Evolutionary conservation across 2,329 filamentous ascomycete genomes (phyloP).

Genomic region (Penicillium sp.): DNA sequence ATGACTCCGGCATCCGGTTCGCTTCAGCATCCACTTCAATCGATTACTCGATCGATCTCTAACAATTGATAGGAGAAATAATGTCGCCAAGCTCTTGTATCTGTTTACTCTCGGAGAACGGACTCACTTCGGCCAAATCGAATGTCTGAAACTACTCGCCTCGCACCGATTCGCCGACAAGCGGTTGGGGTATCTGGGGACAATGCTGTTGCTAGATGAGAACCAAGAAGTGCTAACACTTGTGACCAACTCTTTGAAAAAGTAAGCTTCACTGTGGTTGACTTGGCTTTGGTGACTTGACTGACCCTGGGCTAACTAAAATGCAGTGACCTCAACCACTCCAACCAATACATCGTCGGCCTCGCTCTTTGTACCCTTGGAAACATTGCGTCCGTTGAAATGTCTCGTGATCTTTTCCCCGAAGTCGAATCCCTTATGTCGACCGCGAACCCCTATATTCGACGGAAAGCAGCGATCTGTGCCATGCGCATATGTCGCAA

Average conservation of each 20-base stretch:
- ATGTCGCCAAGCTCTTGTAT: constrained; percentile 96
- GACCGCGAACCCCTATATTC: constrained; percentile 96
- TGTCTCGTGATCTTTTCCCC: constrained; percentile 94
- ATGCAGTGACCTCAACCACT: constrained; percentile 85
- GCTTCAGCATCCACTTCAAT: constrained; percentile 29
- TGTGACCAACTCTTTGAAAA: constrained; percentile 96
- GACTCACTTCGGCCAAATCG: constrained; percentile 98
- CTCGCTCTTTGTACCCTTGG: constrained; percentile 93
- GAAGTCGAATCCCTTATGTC: constrained; percentile 91
- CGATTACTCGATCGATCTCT: constrained; percentile 16
- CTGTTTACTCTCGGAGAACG: constrained; percentile 96
- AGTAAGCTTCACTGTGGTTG: constrained; percentile 56
- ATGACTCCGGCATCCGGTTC: constrained; percentile 86
- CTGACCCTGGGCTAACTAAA: constrained; percentile 35
- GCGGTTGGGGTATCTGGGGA: constrained; percentile 89
- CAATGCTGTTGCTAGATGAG: constrained; percentile 93
- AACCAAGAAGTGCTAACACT: constrained; percentile 97
- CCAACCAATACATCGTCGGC: constrained; percentile 97
- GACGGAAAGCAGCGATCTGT: constrained; percentile 95
- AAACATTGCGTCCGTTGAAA: constrained; percentile 96
- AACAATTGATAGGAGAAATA: constrained; percentile 73
- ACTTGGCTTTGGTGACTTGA: not conserved
- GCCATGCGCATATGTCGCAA: constrained; percentile 99
- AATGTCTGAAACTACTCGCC: constrained; percentile 95
- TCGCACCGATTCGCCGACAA: constrained; percentile 98